Percentiles rank a stretch among this genome's conserved stretches.
Conservation (phyloP, 1,284 basidiomycete species). For the Veloboletus limbatus region DNA sequence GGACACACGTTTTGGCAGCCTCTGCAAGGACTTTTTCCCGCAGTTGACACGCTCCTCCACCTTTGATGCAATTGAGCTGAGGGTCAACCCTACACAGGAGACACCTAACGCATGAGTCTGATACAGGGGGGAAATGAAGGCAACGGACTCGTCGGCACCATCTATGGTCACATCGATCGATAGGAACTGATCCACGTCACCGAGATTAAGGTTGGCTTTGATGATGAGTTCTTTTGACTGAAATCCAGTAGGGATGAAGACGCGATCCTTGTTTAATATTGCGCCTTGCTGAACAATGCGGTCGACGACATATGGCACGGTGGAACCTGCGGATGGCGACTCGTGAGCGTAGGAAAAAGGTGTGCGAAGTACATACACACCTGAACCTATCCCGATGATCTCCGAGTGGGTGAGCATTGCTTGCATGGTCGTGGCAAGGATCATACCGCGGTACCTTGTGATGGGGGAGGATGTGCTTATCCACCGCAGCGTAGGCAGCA, state of each 20-base stretch:
- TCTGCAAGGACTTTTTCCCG: constrained; percentile 97
- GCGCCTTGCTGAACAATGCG: constrained; percentile 85
- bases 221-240: constrained; percentile 97
- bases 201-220: constrained; percentile 73
- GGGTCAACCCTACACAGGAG: constrained; percentile 69
- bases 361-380: constrained; percentile 35
- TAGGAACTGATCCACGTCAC: constrained; percentile 91
- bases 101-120: constrained; percentile 4
- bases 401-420: constrained; percentile 31
- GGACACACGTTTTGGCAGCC: constrained; percentile 75
- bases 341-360: not conserved
- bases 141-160: constrained; percentile 90
- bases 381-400: constrained; percentile 91
- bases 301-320: constrained; percentile 97
- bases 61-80: constrained; percentile 93
- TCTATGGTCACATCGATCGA: constrained; percentile 94
- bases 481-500: constrained; percentile 94
- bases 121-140: constrained; percentile 37
- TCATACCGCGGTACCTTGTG: constrained; percentile 64
- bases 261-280: constrained; percentile 72
- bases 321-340: constrained; percentile 63
- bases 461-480: constrained; percentile 80
- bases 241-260: constrained; percentile 95
- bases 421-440: not conserved
- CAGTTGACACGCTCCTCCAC: constrained; percentile 95